Conservation (phyloP, 192 early-diverging fungal genomes). For the Obelidium mucronatum region DNA sequence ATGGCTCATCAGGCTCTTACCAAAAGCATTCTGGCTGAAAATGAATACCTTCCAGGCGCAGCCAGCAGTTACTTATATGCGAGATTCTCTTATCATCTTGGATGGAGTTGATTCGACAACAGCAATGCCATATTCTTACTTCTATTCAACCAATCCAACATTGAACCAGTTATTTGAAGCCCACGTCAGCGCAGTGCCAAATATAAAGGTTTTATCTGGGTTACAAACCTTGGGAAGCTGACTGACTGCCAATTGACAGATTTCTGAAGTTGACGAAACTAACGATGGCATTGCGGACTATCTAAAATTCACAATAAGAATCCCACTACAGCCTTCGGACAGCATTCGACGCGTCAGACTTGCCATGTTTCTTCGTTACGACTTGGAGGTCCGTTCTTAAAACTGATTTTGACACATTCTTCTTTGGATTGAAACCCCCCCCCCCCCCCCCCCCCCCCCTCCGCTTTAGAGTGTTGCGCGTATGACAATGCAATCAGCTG, state of each 20-base stretch:
- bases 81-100: conserved; percentile 34
- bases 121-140: conserved; percentile 1
- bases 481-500: conserved; percentile 45
- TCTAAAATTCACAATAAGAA: conserved; percentile 34
- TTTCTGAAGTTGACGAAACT: conserved; percentile 42
- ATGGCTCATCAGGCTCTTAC: background rate
- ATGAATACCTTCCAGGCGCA: conserved; percentile 41
- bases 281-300: conserved; percentile 48
- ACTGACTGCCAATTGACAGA: conserved; percentile 17
- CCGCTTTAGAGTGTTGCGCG: conserved; percentile 21
- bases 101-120: conserved; percentile 26
- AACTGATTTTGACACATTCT: no score
- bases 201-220: conserved; percentile 35
- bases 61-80: conserved; percentile 43
- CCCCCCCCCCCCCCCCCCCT: background rate
- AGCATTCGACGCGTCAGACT: conserved; percentile 33
- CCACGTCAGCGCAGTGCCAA: conserved; percentile 24
- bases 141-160: conserved; percentile 38
- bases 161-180: conserved; percentile 36
- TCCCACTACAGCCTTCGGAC: conserved; percentile 38
- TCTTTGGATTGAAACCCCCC: no score
- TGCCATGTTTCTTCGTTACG: conserved; percentile 45
- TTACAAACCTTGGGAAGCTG: background rate
- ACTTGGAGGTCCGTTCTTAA: conserved; percentile 19
- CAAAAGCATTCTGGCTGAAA: conserved; percentile 51